Percentiles rank a stretch among this genome's conserved stretches.
These are phyloP conservation scores for Pseudopyrenochaeta lycopersici DNA, from an alignment of 2,329 filamentous ascomycete genomes.

Conservation along the genomic window DNA sequence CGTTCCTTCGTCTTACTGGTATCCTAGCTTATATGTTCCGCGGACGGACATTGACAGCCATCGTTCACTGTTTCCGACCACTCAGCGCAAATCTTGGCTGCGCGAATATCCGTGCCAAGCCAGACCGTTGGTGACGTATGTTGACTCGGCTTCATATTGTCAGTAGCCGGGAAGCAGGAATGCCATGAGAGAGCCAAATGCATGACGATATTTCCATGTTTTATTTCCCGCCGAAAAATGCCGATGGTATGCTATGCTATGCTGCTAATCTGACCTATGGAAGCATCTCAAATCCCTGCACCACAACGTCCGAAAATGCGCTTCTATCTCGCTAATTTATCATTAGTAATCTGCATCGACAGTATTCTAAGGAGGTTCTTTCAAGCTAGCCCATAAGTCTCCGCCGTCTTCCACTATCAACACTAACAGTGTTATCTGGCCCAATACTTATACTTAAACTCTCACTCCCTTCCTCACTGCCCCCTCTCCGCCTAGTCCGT, in stretches of 20 bases:
- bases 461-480: constrained; percentile 40
- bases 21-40: no score
- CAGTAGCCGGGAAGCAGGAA: not conserved
- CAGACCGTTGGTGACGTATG: not conserved
- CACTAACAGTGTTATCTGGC: constrained; percentile 49
- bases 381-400: constrained; percentile 36
- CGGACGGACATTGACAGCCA: no score
- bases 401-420: constrained; percentile 46
- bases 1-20: no score
- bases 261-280: constrained; percentile 12
- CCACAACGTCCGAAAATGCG: not conserved
- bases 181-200: not conserved
- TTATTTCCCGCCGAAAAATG: constrained; percentile 10
- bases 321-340: not conserved
- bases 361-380: not conserved
- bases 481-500: constrained; percentile 27
- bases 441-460: constrained; percentile 49
- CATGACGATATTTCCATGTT: no score
- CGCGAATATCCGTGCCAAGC: not conserved
- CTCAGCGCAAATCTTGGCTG: not conserved
- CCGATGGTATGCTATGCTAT: constrained; percentile 11
- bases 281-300: not conserved
- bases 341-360: not conserved
- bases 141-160: not conserved
- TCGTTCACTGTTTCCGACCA: no score